These are phyloP conservation scores for Suillus paluster DNA, from an alignment of 768 basidiomycete genomes.

Conservation along the genomic window DNA sequence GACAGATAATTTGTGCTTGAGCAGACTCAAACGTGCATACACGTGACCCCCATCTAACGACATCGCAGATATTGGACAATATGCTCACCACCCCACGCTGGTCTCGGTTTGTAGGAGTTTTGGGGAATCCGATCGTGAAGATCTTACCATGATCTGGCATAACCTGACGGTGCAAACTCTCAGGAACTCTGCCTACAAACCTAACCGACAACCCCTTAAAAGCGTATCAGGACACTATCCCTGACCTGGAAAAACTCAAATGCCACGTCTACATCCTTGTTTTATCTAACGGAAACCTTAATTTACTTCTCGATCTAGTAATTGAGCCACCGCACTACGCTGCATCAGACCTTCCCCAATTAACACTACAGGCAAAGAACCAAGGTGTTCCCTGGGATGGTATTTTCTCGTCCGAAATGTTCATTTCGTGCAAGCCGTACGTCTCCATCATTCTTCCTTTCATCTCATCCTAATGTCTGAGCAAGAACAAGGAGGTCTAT, in stretches of 20 bases:
- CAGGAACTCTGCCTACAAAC: background rate
- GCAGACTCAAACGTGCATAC: no score
- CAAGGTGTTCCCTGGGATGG: conserved; percentile 68
- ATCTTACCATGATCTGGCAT: conserved; percentile 63
- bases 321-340: background rate
- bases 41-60: no score
- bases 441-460: conserved; percentile 19
- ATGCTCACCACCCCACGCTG: no score
- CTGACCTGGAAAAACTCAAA: conserved; percentile 55
- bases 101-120: conserved; percentile 49
- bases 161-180: conserved; percentile 48
- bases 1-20: no score
- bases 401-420: conserved; percentile 62
- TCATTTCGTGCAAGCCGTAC: conserved; percentile 68
- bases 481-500: conserved; percentile 47
- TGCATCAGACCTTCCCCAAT: no score
- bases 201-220: conserved; percentile 17
- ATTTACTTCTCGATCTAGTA: conserved; percentile 65
- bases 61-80: no score
- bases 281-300: conserved; percentile 67
- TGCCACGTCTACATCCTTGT: conserved; percentile 52
- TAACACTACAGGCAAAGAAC: no score
- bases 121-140: conserved; percentile 48
- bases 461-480: background rate
- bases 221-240: no score